These are phyloP conservation scores for Chlamydomonas sphaeroides DNA, from an alignment of 139 green algal genomes.

Conservation along the genomic window DNA sequence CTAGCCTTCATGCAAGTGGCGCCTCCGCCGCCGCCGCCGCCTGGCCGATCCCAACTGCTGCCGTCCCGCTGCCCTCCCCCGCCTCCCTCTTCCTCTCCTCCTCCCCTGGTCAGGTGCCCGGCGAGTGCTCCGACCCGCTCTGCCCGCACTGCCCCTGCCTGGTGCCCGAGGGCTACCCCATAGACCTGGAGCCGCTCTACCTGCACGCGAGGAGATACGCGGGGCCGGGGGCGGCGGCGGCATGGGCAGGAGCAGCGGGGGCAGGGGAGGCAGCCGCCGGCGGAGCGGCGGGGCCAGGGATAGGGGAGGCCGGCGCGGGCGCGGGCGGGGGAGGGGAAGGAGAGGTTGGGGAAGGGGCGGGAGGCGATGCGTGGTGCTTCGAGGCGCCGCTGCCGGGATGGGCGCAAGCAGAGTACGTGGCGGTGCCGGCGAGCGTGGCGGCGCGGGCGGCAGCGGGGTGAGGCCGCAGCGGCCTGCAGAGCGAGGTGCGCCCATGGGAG, in stretches of 20 bases:
- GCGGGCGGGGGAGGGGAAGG: background rate
- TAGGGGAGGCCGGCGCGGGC: background rate
- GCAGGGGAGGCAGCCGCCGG: background rate
- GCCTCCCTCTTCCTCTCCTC: background rate
- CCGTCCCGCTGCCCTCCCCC: background rate
- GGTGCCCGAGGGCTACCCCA: constrained; percentile 60
- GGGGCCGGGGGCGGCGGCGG: background rate
- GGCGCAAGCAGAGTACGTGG: constrained; percentile 54
- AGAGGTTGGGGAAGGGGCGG: background rate
- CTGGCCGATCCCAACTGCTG: background rate
- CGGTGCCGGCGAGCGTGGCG: constrained; percentile 8
- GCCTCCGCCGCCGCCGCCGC: too few relatives aligned
- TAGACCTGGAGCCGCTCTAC: constrained; percentile 78
- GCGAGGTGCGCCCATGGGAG: too few relatives aligned
- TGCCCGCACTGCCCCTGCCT: constrained; percentile 67
- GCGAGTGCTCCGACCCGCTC: constrained; percentile 35
- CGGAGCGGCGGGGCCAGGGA: background rate
- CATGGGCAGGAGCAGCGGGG: background rate
- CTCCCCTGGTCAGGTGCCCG: constrained; percentile 34
- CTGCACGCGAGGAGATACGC: constrained; percentile 77
- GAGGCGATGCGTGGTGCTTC: constrained; percentile 60
- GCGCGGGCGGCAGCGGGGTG: background rate
- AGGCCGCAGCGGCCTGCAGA: too few relatives aligned
- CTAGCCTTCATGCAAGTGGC: too few relatives aligned
- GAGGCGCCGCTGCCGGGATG: constrained; percentile 68